A percentile compares a stretch with the other conserved stretches of the same genome.
phyloP scores from a whole-genome alignment of 1,139 yeast species.

The Taphrina betulina region DNA sequence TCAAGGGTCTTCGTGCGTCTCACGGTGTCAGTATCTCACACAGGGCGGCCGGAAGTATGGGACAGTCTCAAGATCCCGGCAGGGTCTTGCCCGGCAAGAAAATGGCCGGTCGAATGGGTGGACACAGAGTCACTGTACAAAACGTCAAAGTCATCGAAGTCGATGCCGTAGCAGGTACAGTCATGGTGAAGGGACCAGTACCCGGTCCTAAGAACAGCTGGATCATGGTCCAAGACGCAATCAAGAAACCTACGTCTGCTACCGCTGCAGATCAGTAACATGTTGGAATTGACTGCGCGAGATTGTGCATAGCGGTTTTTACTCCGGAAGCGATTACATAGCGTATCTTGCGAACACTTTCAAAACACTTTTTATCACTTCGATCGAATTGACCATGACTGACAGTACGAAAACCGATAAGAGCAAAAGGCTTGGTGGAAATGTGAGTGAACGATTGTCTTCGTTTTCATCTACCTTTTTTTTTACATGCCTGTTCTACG shows the following conservation, averaged over 20 bases:
- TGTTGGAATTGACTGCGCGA: no score
- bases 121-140: constrained; percentile 66
- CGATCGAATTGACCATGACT: no score
- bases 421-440: no score
- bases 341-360: no score
- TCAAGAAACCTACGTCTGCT: no score
- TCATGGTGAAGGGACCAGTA: constrained; percentile 83
- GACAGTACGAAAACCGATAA: no score
- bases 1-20: constrained; percentile 83
- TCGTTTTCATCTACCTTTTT: constrained; percentile 56
- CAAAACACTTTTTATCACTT: no score
- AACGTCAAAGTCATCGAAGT: constrained; percentile 75
- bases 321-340: no score
- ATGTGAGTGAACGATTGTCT: constrained; percentile 57
- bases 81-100: constrained; percentile 95
- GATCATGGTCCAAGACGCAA: constrained; percentile 77
- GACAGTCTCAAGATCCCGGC: constrained; percentile 93
- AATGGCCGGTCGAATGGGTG: constrained; percentile 98
- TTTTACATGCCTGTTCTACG: constrained; percentile 53
- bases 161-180: constrained; percentile 75
- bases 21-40: constrained; percentile 96
- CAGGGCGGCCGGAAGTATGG: constrained; percentile 96
- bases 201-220: constrained; percentile 83
- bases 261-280: no score
- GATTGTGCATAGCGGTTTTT: no score